Evolutionary conservation across 805 yeast genomes (phyloP).

Genomic region (Spathaspora gorwiae): DNA sequence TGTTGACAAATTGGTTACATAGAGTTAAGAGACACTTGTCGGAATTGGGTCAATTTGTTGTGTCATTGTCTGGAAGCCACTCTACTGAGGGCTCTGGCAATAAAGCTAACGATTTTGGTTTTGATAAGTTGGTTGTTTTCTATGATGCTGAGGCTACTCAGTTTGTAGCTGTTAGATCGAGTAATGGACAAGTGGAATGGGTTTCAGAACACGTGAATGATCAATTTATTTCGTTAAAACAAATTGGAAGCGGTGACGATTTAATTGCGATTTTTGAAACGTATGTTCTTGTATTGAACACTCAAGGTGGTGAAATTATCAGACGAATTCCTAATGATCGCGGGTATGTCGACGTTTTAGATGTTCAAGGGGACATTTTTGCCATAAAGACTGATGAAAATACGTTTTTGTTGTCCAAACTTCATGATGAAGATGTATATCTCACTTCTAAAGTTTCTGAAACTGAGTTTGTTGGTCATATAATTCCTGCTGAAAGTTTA

Average conservation of each 20-base stretch:
- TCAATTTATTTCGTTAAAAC: slow-evolving; percentile 6
- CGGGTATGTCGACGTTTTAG: slow-evolving; percentile 1
- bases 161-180: slow-evolving; percentile 40
- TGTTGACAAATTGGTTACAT: slow-evolving; percentile 22
- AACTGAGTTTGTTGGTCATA: slow-evolving; percentile 18
- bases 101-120: slow-evolving; percentile 21
- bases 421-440: not conserved
- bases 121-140: slow-evolving; percentile 28
- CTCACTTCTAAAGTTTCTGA: not conserved
- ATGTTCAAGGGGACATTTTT: slow-evolving; percentile 1
- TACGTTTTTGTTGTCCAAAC: not conserved
- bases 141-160: slow-evolving; percentile 18
- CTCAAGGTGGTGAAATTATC: slow-evolving; percentile 9
- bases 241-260: slow-evolving; percentile 6
- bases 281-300: slow-evolving; percentile 8
- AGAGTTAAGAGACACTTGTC: slow-evolving; percentile 30
- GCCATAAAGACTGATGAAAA: not conserved
- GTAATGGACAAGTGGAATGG: slow-evolving; percentile 42
- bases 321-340: not conserved
- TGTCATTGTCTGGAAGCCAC: slow-evolving; percentile 6
- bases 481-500: slow-evolving; percentile 7
- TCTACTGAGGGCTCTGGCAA: not conserved
- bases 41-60: slow-evolving; percentile 26
- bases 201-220: slow-evolving; percentile 8
- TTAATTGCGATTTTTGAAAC: slow-evolving; percentile 10